Evolutionary conservation across 768 basidiomycete species (phyloP), one percentile per base, ranked within the genome.

Genomic region (Psilocybe subaeruginosa): DNA sequence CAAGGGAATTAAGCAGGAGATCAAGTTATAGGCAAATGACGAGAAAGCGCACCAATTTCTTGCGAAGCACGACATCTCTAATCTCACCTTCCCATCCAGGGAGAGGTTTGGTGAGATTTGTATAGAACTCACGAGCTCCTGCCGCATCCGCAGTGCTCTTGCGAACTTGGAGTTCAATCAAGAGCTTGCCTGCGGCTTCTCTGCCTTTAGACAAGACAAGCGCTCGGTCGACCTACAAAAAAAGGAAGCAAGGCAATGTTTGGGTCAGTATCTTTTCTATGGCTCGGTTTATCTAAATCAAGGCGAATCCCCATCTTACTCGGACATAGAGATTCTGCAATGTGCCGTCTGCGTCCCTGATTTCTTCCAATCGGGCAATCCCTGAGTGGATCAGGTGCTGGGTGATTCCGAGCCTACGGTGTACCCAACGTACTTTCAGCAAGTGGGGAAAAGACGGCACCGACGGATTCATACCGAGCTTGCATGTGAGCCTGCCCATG

Each of bases 401-500:
- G 9, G 90, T 90, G 72, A 96, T 94, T 31, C 93, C 92, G 62
- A 93, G 78, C 27, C 92, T 92, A 58, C 27, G 49, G 47, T 39
- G 49, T 16, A 46, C 16, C 31, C 27, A n/a, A 48, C 39, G 60
- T 50, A 58, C 47, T 61, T 58, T 59, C 29, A 27, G 59, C 54
- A 33, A 27, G 33, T 5, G 29, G 16, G 31, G 27, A 57, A 11
- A 54, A 64, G 37, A 59, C 33, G 30, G 58, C 30, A 53, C 53
- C 29, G 46, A 41, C 50, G 35, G 19, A 47, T 19, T 63, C 83
- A 50, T 72, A 91, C 91, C 92, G 85, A 48, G 92, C 92, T 74
- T 94, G 91, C 93, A 93, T 95, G 69, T 93, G 92, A 14, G 92
- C 92, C 70, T 95, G 92, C 16, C 93, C 91, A 67, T 95, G 93